Conservation (phyloP, 2,329 filamentous ascomycete species). For the Apiospora hydei region DNA sequence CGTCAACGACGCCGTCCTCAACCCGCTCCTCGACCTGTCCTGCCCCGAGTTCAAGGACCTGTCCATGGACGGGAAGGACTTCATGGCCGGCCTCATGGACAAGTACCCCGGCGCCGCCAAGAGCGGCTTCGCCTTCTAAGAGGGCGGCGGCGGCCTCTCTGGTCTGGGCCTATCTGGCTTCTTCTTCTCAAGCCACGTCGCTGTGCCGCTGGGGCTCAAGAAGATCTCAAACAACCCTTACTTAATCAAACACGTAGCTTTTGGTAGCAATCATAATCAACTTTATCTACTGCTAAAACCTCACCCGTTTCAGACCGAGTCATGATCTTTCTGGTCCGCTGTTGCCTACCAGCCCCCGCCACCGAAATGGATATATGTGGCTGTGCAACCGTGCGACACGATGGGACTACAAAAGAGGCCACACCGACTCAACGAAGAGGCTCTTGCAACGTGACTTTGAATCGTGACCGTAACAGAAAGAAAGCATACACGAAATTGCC, state of each 20-base stretch:
- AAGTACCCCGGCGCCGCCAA: conserved; percentile 32
- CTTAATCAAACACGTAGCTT: conserved; percentile 1
- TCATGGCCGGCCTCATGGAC: conserved; percentile 29
- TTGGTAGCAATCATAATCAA: not conserved
- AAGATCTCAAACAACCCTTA: not conserved
- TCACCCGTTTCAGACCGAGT: conserved; percentile 14
- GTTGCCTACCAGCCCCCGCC: not conserved
- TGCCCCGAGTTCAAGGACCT: conserved; percentile 43
- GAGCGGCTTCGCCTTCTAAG: conserved; percentile 29
- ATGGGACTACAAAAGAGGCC: conserved; percentile 16
- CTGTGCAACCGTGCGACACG: not conserved
- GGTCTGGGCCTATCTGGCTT: not conserved
- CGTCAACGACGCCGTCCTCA: conserved; percentile 42
- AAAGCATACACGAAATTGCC: not conserved
- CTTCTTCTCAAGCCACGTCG: not conserved
- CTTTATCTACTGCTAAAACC: not conserved
- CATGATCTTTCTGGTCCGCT: not conserved
- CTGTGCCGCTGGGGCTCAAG: not conserved
- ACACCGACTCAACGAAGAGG: not conserved
- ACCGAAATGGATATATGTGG: conserved; percentile 12
- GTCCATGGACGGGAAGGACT: conserved; percentile 34
- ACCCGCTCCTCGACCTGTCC: conserved; percentile 37
- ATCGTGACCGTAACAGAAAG: not conserved
- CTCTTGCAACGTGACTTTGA: not conserved
- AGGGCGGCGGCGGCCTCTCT: not conserved